Percentiles rank a stretch among this genome's conserved stretches.
These are phyloP conservation scores for Cymbopogon citratus DNA, from an alignment of 176 grass and related monocot species.

Conservation along the genomic window DNA sequence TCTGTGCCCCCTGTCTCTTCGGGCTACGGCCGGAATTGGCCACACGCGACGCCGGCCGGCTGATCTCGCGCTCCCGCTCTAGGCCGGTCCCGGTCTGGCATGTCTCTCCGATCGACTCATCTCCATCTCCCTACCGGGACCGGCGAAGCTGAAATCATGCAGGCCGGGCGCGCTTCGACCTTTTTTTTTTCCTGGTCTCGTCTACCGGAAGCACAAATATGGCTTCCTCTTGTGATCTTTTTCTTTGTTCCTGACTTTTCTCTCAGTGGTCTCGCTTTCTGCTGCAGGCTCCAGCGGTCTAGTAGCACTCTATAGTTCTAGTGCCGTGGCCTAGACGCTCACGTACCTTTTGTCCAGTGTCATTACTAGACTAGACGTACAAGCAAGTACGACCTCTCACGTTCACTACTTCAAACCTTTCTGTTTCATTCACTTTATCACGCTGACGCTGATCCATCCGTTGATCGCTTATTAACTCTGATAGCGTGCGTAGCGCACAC, in stretches of 20 bases:
- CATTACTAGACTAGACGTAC: background rate
- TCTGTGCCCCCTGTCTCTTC: background rate
- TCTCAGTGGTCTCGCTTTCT: background rate
- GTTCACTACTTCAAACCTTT: background rate
- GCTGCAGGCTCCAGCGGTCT: background rate
- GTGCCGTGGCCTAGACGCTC: background rate
- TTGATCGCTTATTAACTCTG: background rate
- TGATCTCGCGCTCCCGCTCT: background rate
- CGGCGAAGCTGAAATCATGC: background rate
- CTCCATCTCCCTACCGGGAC: background rate
- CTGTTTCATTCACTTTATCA: background rate
- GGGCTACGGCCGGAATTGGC: background rate
- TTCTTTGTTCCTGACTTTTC: background rate
- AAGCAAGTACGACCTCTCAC: background rate
- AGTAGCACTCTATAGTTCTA: background rate
- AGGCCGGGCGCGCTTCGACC: background rate
- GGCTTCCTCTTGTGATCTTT: background rate
- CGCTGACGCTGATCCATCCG: background rate
- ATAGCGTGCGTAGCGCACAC: no score
- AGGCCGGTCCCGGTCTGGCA: background rate
- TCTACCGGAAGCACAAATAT: background rate
- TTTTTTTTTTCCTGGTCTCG: background rate
- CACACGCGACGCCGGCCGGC: background rate
- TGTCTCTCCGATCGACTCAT: background rate
- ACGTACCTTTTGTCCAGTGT: background rate